A percentile compares a stretch with the other conserved stretches of the same genome.
Evolutionary conservation across 352 stramenopile genomes (phyloP).

Genomic region (Phytophthora pistaciae): DNA sequence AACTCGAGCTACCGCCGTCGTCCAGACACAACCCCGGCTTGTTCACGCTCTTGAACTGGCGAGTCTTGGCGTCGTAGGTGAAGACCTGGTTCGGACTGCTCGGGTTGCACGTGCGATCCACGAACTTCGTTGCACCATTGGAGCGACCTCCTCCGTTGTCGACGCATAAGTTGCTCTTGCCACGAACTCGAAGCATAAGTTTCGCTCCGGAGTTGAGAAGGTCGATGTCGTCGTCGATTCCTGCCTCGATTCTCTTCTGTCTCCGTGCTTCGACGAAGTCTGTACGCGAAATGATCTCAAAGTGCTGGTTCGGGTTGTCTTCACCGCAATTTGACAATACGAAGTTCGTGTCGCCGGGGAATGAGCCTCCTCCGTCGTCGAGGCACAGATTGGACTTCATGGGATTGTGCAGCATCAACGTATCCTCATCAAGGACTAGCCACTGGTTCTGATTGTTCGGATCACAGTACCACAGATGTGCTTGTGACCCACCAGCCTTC

Average conservation of each 20-base stretch:
- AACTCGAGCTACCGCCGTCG: constrained; percentile 26
- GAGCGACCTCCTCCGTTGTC: constrained; percentile 41
- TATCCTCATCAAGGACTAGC: constrained; percentile 32
- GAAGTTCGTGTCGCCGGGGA: constrained; percentile 5
- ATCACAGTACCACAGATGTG: constrained; percentile 37
- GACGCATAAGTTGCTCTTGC: constrained; percentile 42
- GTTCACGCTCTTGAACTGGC: constrained; percentile 24
- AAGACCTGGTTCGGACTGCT: constrained; percentile 39
- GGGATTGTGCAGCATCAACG: constrained; percentile 36
- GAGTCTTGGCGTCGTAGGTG: constrained; percentile 28
- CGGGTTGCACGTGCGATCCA: constrained; percentile 26
- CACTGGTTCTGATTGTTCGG: constrained; percentile 33
- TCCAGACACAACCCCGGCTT: constrained; percentile 37
- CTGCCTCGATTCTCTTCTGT: constrained; percentile 16
- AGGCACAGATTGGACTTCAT: constrained; percentile 41
- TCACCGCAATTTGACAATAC: constrained; percentile 18
- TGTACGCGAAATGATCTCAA: constrained; percentile 20
- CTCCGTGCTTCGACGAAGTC: constrained; percentile 6
- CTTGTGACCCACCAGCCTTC: constrained; percentile 14
- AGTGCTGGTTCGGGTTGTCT: constrained; percentile 24
- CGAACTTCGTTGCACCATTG: constrained; percentile 30
- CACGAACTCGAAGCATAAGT: constrained; percentile 29
- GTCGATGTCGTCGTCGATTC: constrained; percentile 20
- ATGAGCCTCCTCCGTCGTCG: constrained; percentile 35
- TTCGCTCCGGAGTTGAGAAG: constrained; percentile 26